Conservation (phyloP, 495 filamentous ascomycete genomes). For the Penicillium flavigenum region DNA sequence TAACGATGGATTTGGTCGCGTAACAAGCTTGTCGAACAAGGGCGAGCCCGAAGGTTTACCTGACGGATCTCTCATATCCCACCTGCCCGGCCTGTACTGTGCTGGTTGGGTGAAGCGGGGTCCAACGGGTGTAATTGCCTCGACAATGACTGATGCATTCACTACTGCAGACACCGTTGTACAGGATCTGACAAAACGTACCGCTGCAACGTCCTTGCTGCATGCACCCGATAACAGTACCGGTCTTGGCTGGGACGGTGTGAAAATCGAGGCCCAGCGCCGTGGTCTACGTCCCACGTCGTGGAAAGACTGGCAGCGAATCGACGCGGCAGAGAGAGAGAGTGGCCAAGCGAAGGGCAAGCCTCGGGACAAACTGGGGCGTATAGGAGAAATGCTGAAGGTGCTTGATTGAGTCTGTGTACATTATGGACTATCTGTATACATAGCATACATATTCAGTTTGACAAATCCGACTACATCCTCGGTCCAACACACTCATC, state of each 20-base stretch:
- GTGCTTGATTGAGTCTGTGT: conserved; percentile 37
- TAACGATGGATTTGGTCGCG: conserved; percentile 79
- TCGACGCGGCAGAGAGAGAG: conserved; percentile 74
- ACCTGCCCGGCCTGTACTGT: conserved; percentile 82
- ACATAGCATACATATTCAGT: neutral
- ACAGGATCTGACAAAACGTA: conserved; percentile 59
- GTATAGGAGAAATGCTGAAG: conserved; percentile 74
- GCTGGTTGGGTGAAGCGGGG: conserved; percentile 96
- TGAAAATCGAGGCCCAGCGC: conserved; percentile 54
- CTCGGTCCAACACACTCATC: conserved; percentile 1
- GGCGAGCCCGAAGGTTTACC: conserved; percentile 29
- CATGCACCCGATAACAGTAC: conserved; percentile 39
- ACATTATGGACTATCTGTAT: conserved; percentile 10
- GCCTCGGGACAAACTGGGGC: conserved; percentile 79
- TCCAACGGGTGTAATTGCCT: conserved; percentile 93
- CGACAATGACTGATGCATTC: conserved; percentile 95
- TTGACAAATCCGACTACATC: conserved; percentile 14
- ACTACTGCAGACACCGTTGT: conserved; percentile 78
- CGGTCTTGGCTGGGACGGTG: conserved; percentile 72
- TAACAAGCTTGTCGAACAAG: conserved; percentile 43
- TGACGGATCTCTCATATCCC: conserved; percentile 40
- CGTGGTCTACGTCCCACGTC: conserved; percentile 51
- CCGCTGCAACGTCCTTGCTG: conserved; percentile 47
- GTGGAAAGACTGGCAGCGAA: conserved; percentile 85
- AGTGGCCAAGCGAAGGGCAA: conserved; percentile 68